Evolutionary conservation across 1,284 basidiomycete species (phyloP), one percentile per base, ranked within the genome.

Genomic region (Pseudozyma flocculosa): DNA sequence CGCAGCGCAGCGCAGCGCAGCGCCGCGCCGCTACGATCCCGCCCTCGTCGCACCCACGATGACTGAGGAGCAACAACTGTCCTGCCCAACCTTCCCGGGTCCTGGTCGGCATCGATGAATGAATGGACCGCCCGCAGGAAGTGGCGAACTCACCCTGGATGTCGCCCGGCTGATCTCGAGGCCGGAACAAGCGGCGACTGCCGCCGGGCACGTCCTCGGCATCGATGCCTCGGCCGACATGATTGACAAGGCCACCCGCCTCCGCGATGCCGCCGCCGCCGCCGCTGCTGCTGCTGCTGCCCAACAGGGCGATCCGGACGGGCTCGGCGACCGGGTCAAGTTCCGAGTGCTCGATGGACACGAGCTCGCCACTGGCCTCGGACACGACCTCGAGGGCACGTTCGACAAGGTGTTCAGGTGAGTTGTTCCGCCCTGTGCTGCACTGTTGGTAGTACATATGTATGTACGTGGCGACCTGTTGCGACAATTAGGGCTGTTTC

Each of bases 361-460:
- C 26, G 43, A 50, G 10, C n/a, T 29, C 23, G 15, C 32, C 21
- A 3, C 19, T 36, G 3, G 21, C 11, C 14, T 34, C 3, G 36
- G 45, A 19, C 24, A 29, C 10, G 38, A 30, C 15, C 13, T 44
- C 26, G 11, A 18, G 11, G 34, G 11, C 4, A 36, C 38, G 4
- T 56, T 56, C 23, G 55, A 61, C 37, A 64, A 64, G 22, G 61
- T 68, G 1, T 68, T 68, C 22, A 61, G 58, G 48, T 61, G 56
- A 36, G 66, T 29, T 29, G 26, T 29, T n/a, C n/a, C n/a, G n/a
- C n/a, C n/a, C n/a, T n/a, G 11, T 11, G 32, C 11, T 11, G 32
- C 10, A 10, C 10, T 34, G 11, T 17, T 34, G 11, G 32, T 17
- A 34, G 11, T 34, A 17, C 32, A 17, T 34, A 17, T 34, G 32